phyloP scores from a whole-genome alignment of 768 basidiomycete genomes.

The Pleurotus salmoneostramineus region DNA sequence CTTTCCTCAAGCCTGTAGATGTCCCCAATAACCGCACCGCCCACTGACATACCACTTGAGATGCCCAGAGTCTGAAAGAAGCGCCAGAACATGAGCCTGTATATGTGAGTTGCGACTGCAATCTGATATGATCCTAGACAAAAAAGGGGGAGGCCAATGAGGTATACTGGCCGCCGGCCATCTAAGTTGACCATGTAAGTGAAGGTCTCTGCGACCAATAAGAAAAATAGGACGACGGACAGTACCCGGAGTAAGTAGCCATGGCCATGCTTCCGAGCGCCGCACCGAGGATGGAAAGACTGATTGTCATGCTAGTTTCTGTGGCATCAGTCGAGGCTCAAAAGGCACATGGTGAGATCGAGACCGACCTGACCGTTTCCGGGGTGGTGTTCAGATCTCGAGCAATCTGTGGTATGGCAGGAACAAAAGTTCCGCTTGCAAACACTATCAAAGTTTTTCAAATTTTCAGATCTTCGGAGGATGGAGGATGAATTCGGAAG shows the following conservation, averaged over 20 bases:
- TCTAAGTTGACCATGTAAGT: constrained; percentile 31
- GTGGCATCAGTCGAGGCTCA: too few relatives aligned
- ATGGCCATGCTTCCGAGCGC: constrained; percentile 48
- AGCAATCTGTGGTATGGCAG: constrained; percentile 72
- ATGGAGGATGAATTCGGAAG: constrained; percentile 19
- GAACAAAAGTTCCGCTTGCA: constrained; percentile 65
- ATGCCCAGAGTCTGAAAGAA: constrained; percentile 67
- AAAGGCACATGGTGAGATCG: neutral
- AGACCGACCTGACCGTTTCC: constrained; percentile 48
- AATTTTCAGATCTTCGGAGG: constrained; percentile 21
- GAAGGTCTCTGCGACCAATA: neutral
- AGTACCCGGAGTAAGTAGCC: constrained; percentile 49
- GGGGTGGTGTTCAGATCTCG: constrained; percentile 56
- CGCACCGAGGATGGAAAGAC: constrained; percentile 43
- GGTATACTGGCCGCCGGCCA: constrained; percentile 62
- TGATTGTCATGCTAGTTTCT: constrained; percentile 39
- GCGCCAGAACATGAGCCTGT: constrained; percentile 53
- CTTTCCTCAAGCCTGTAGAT: constrained; percentile 64
- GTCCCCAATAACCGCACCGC: constrained; percentile 58
- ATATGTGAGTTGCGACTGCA: constrained; percentile 37
- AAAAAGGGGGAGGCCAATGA: constrained; percentile 55
- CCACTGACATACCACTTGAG: constrained; percentile 50
- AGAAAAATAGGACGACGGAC: constrained; percentile 19
- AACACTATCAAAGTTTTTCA: constrained; percentile 60
- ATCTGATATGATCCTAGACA: constrained; percentile 60